Conservation (phyloP, 352 stramenopile genomes). For the Globisporangium radiosum region DNA sequence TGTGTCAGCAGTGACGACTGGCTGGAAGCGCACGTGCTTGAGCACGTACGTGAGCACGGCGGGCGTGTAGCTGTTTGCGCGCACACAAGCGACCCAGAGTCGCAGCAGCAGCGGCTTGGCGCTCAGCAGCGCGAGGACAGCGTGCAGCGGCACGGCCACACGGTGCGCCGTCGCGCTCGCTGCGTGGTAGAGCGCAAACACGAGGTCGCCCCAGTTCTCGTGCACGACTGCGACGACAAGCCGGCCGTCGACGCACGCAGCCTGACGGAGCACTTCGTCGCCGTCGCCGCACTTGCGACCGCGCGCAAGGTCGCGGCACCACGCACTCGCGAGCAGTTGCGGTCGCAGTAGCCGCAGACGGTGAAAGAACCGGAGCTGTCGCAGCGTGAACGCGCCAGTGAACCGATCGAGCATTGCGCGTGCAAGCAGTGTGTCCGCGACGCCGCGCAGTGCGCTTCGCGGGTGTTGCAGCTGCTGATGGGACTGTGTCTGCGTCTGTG, state of each 20-base stretch:
- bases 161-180: constrained; percentile 23
- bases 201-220: constrained; percentile 78
- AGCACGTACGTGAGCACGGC: constrained; percentile 37
- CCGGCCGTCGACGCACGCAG: constrained; percentile 28
- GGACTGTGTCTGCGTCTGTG: background rate
- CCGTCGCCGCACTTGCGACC: constrained; percentile 62
- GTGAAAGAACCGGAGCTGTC: constrained; percentile 70
- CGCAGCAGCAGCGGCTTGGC: constrained; percentile 39
- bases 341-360: constrained; percentile 38
- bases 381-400: constrained; percentile 56
- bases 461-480: background rate
- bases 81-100: constrained; percentile 63
- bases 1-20: too few species aligned
- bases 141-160: constrained; percentile 23
- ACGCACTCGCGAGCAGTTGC: constrained; percentile 47
- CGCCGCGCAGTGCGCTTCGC: constrained; percentile 6
- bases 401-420: constrained; percentile 68
- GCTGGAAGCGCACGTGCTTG: constrained; percentile 27
- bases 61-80: constrained; percentile 57
- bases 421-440: constrained; percentile 43
- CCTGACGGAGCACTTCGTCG: constrained; percentile 67
- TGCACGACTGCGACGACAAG: constrained; percentile 52
- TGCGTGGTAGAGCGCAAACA: constrained; percentile 47
- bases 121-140: constrained; percentile 28
- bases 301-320: constrained; percentile 46